Conservation (phyloP, 1,284 basidiomycete species). For the Phellinidium pouzarii region DNA sequence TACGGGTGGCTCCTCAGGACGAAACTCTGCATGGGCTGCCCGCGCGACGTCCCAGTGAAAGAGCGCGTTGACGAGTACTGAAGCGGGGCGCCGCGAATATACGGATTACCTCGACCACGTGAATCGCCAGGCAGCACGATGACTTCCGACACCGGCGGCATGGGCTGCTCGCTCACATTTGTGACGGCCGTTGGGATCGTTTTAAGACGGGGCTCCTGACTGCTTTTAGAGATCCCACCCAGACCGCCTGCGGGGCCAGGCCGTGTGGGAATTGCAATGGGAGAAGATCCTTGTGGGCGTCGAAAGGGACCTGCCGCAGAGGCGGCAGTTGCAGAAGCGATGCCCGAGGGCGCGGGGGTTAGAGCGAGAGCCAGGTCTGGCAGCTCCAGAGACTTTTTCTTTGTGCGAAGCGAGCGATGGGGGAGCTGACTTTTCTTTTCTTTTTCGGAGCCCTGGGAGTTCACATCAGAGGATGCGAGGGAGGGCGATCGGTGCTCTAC, state of each 20-base stretch:
- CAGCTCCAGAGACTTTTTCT: slow-evolving; percentile 70
- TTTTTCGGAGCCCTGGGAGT: background rate
- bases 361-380: slow-evolving; percentile 66
- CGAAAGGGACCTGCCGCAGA: slow-evolving; percentile 25
- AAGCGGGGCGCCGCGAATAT: slow-evolving; percentile 27
- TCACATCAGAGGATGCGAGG: slow-evolving; percentile 8
- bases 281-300: slow-evolving; percentile 33
- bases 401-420: slow-evolving; percentile 51
- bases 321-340: slow-evolving; percentile 32
- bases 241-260: slow-evolving; percentile 32
- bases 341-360: slow-evolving; percentile 37
- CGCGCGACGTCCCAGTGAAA: slow-evolving; percentile 24
- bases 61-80: slow-evolving; percentile 34
- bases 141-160: slow-evolving; percentile 5
- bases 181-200: slow-evolving; percentile 17
- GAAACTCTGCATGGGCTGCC: slow-evolving; percentile 20
- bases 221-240: slow-evolving; percentile 28
- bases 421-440: slow-evolving; percentile 18
- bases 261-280: slow-evolving; percentile 36
- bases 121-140: slow-evolving; percentile 4
- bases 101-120: slow-evolving; percentile 24
- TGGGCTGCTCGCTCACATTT: slow-evolving; percentile 8
- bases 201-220: slow-evolving; percentile 28
- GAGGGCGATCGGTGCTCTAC: slow-evolving; percentile 9
- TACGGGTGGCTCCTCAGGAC: slow-evolving; percentile 24